Conservation (phyloP, 106 monocot genomes). For the Narthecium ossifragum region DNA sequence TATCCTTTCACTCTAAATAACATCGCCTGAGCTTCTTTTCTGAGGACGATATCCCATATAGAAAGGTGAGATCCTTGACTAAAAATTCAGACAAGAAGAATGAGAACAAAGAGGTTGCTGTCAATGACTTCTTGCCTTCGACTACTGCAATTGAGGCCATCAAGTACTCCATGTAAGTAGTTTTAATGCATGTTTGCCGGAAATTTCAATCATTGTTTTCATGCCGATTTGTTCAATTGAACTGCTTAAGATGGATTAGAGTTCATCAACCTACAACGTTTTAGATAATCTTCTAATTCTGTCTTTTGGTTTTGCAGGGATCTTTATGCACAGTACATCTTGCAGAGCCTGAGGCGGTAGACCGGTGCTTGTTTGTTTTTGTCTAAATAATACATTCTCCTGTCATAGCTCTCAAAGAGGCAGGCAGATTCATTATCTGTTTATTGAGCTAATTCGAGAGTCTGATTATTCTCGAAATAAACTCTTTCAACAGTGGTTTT, state of each 20-base stretch:
- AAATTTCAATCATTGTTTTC: background rate
- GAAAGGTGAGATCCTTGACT: background rate
- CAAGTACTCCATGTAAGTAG: slow-evolving; percentile 6
- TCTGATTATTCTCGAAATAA: too few species aligned
- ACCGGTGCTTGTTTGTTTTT: background rate
- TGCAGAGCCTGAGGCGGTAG: slow-evolving; percentile 16
- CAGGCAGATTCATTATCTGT: too few species aligned
- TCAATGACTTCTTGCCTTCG: slow-evolving; percentile 5
- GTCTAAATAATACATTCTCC: background rate
- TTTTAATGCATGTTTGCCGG: background rate
- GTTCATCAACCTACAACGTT: too few species aligned
- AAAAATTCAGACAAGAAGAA: slow-evolving; percentile 10
- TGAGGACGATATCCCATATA: background rate
- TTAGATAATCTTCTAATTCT: background rate
- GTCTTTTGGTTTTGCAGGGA: slow-evolving; percentile 2
- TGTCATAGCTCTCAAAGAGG: too few species aligned
- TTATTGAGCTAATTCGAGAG: too few species aligned
- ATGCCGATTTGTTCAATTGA: too few species aligned
- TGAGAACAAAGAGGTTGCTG: slow-evolving; percentile 12
- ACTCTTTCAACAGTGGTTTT: too few species aligned
- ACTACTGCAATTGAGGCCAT: slow-evolving; percentile 5
- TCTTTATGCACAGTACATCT: slow-evolving; percentile 12
- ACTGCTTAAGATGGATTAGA: too few species aligned
- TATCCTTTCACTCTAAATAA: background rate
- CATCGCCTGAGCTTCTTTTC: background rate